phyloP scores from a whole-genome alignment of 371 early-diverging fungal genomes.

The Apophysomyces variabilis region DNA sequence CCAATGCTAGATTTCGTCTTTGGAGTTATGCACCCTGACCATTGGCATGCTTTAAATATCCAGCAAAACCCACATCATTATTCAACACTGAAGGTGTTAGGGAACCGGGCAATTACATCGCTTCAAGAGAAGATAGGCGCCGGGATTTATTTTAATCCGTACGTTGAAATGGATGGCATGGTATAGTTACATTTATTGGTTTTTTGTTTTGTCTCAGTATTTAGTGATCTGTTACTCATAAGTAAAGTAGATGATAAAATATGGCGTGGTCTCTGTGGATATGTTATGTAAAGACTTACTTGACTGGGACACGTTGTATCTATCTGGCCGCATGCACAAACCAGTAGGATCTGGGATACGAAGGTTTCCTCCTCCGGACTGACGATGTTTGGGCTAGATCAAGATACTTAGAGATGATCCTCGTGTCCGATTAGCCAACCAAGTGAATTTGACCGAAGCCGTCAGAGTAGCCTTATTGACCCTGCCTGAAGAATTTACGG shows the following conservation, averaged over 20 bases:
- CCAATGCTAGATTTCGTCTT: not conserved
- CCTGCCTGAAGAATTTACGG: constrained; percentile 79
- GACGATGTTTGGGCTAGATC: constrained; percentile 38
- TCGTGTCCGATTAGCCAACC: constrained; percentile 78
- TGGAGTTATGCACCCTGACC: constrained; percentile 68
- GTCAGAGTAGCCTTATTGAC: constrained; percentile 80
- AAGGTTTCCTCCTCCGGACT: not conserved
- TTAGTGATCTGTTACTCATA: not conserved
- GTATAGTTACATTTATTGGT: constrained; percentile 35
- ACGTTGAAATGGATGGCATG: constrained; percentile 80
- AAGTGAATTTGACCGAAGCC: constrained; percentile 83
- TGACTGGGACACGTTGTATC: constrained; percentile 91
- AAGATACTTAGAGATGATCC: constrained; percentile 85
- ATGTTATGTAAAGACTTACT: constrained; percentile 79
- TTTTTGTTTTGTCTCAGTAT: not conserved
- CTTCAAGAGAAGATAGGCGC: constrained; percentile 89
- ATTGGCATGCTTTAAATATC: constrained; percentile 94
- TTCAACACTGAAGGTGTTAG: constrained; percentile 68
- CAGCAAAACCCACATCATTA: constrained; percentile 88
- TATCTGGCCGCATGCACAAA: constrained; percentile 96
- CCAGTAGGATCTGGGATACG: constrained; percentile 60
- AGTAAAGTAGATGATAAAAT: constrained; percentile 74
- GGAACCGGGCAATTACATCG: constrained; percentile 69
- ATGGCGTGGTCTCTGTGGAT: constrained; percentile 92
- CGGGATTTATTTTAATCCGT: constrained; percentile 91